These are phyloP conservation scores for Tulasnella calospora DNA, from an alignment of 768 basidiomycete genomes.

Conservation along the genomic window DNA sequence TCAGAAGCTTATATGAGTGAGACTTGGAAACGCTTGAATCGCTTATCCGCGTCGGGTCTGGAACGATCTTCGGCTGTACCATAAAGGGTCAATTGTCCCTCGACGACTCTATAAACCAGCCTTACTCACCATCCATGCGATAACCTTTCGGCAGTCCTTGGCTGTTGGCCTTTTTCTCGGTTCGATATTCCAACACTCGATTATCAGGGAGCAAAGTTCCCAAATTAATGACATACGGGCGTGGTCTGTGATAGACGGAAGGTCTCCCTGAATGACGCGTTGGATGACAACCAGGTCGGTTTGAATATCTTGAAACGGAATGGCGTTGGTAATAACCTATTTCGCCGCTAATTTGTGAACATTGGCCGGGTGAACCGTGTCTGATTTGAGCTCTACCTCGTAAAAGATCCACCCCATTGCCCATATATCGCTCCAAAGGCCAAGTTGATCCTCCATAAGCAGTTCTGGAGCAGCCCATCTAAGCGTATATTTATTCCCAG, in stretches of 20 bases:
- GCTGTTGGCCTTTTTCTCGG: background rate
- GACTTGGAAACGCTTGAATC: too few species aligned
- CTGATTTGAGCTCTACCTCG: background rate
- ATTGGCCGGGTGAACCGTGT: background rate
- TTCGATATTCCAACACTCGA: background rate
- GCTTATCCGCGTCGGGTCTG: too few species aligned
- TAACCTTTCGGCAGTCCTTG: background rate
- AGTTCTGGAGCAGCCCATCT: background rate
- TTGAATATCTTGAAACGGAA: background rate
- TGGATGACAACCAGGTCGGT: background rate
- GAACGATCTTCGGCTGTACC: too few species aligned
- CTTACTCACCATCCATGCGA: background rate
- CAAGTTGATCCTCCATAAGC: background rate
- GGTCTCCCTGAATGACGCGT: background rate
- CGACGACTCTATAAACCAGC: background rate
- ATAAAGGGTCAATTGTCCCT: too few species aligned
- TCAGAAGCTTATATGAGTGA: too few species aligned
- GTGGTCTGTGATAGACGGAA: background rate
- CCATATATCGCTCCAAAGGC: background rate
- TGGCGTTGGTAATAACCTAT: background rate
- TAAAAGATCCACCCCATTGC: background rate
- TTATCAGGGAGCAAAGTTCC: background rate
- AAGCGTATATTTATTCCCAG: background rate
- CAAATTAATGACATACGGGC: background rate
- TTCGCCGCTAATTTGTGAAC: background rate